Evolutionary conservation across 2,329 filamentous ascomycete genomes (phyloP).

Genomic region (Monosporascus cannonballus): DNA sequence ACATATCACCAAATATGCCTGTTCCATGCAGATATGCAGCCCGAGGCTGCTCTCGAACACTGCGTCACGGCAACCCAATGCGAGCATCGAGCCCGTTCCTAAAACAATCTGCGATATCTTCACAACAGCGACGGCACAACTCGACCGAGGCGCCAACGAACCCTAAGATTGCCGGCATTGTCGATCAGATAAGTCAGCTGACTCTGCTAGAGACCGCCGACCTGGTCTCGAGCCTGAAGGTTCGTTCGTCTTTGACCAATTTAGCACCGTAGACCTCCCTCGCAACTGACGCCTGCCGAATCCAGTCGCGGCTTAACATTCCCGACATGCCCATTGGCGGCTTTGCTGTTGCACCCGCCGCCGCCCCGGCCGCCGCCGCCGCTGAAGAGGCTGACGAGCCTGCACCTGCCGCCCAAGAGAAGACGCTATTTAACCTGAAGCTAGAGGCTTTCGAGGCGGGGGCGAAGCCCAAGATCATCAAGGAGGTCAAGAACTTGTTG

Average conservation of each 20-base stretch:
- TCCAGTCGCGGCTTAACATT: constrained; percentile 87
- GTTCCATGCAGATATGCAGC: constrained; percentile 58
- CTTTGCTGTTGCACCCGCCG: constrained; percentile 67
- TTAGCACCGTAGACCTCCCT: background rate
- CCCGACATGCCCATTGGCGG: constrained; percentile 94
- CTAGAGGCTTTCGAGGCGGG: constrained; percentile 81
- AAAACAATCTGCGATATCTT: constrained; percentile 38
- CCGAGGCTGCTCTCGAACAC: constrained; percentile 58
- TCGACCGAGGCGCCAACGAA: constrained; percentile 72
- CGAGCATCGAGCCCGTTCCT: constrained; percentile 39
- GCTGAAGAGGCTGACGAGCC: constrained; percentile 81
- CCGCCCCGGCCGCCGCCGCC: constrained; percentile 56
- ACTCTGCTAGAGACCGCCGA: constrained; percentile 96
- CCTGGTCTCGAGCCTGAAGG: constrained; percentile 91
- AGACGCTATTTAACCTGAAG: constrained; percentile 94
- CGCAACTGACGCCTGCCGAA: constrained; percentile 7
- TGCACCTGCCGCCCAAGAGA: constrained; percentile 86
- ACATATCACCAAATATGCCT: constrained; percentile 39
- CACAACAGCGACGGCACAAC: constrained; percentile 70
- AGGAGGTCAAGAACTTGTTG: constrained; percentile 96
- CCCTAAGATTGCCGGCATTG: constrained; percentile 90
- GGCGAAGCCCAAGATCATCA: constrained; percentile 98
- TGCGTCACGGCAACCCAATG: constrained; percentile 43
- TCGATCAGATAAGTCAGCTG: constrained; percentile 98
- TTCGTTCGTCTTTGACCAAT: constrained; percentile 32